A percentile compares a stretch with the other conserved stretches of the same genome.
These are phyloP conservation scores for Zygosaccharomyces pseudorouxii DNA, from an alignment of 805 yeast species.

Conservation along the genomic window DNA sequence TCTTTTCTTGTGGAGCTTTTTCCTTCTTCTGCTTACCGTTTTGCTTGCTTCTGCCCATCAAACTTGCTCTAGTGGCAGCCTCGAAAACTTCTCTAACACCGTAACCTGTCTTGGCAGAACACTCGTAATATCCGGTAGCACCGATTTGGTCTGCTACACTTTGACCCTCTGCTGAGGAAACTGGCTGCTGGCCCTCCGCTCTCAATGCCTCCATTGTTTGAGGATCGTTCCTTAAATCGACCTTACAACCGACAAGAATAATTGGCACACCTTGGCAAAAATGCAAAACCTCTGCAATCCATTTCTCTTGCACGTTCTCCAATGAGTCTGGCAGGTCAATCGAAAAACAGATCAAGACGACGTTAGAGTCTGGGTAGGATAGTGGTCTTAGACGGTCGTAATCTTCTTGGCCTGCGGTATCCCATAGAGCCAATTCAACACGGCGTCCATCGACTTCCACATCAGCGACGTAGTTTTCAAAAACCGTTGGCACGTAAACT, in stretches of 20 bases:
- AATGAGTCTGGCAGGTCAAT: slow-evolving; percentile 88
- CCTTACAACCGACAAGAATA: slow-evolving; percentile 87
- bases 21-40: slow-evolving; percentile 25
- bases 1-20: slow-evolving; percentile 45
- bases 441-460: slow-evolving; percentile 88
- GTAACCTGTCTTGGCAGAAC: slow-evolving; percentile 87
- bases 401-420: slow-evolving; percentile 98
- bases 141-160: slow-evolving; percentile 85
- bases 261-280: slow-evolving; percentile 94
- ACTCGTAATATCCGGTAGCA: slow-evolving; percentile 80
- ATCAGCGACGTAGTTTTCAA: slow-evolving; percentile 96
- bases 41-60: slow-evolving; percentile 48
- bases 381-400: slow-evolving; percentile 89
- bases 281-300: slow-evolving; percentile 91
- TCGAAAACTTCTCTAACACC: slow-evolving; percentile 93
- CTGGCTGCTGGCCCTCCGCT: slow-evolving; percentile 75
- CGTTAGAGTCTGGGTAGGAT: slow-evolving; percentile 89
- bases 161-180: slow-evolving; percentile 76
- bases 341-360: slow-evolving; percentile 85
- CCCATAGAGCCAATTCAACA: slow-evolving; percentile 94
- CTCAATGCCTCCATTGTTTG: slow-evolving; percentile 69
- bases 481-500: slow-evolving; percentile 93
- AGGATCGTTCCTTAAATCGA: slow-evolving; percentile 80
- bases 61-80: slow-evolving; percentile 87
- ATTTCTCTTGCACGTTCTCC: slow-evolving; percentile 91